Percentiles rank a stretch among this genome's conserved stretches.
phyloP scores from a whole-genome alignment of 2,329 filamentous ascomycete species.

The Trichoderma sp. region DNA sequence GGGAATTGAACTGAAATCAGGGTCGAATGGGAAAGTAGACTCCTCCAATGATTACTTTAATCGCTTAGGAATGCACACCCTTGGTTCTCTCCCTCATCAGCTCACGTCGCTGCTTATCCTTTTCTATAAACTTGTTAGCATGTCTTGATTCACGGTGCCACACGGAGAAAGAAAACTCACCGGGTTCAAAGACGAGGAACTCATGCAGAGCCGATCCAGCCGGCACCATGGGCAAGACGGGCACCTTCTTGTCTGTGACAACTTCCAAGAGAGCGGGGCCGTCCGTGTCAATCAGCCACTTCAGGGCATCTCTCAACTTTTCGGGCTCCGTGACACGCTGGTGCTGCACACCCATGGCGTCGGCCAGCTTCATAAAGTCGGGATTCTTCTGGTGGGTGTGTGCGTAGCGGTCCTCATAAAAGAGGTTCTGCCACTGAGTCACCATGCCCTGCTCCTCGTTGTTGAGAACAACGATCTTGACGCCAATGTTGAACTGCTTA shows the following conservation, averaged over 20 bases:
- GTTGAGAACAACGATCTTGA: slow-evolving; percentile 93
- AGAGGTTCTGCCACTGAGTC: slow-evolving; percentile 96
- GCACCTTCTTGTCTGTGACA: slow-evolving; percentile 85
- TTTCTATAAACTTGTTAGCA: slow-evolving; percentile 50
- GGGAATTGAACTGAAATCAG: neutral
- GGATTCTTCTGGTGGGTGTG: slow-evolving; percentile 95
- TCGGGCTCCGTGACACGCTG: slow-evolving; percentile 68
- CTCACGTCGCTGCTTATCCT: slow-evolving; percentile 64
- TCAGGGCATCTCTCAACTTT: slow-evolving; percentile 72
- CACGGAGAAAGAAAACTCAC: slow-evolving; percentile 25
- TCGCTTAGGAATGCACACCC: slow-evolving; percentile 41
- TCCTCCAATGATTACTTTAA: neutral
- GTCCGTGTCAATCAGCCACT: slow-evolving; percentile 85
- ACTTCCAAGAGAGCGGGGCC: slow-evolving; percentile 94
- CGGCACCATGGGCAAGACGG: slow-evolving; percentile 97
- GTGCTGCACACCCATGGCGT: slow-evolving; percentile 84
- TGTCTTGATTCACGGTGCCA: neutral
- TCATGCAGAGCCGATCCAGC: slow-evolving; percentile 84
- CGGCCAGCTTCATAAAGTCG: slow-evolving; percentile 89
- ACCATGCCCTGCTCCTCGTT: slow-evolving; percentile 99
- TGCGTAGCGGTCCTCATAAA: slow-evolving; percentile 89
- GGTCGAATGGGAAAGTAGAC: neutral
- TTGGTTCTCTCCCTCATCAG: slow-evolving; percentile 62
- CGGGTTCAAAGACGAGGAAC: slow-evolving; percentile 58
- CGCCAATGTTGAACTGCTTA: slow-evolving; percentile 91